Percentiles rank a stretch among this genome's conserved stretches.
phyloP scores from a whole-genome alignment of 2,329 filamentous ascomycete species.

The Trichothecium sympodiale region DNA sequence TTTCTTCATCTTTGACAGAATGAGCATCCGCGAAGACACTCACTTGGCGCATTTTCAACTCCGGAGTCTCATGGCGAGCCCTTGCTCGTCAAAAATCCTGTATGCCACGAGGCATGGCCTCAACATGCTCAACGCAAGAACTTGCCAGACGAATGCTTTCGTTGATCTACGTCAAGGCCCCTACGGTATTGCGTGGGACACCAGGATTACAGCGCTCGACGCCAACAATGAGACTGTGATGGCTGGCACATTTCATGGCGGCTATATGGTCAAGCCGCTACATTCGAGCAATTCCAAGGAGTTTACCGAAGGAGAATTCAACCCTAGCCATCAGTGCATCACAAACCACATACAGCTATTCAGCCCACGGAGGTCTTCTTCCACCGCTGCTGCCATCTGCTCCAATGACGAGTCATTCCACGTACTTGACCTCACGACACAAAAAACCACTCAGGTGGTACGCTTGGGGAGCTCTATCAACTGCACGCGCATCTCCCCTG shows the following conservation, averaged over 20 bases:
- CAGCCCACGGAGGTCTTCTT: constrained; percentile 35
- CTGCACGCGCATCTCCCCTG: constrained; percentile 61
- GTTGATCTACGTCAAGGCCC: constrained; percentile 30
- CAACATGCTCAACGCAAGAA: constrained; percentile 39
- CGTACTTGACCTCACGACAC: constrained; percentile 45
- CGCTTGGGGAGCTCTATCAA: constrained; percentile 32
- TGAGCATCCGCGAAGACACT: constrained; percentile 42
- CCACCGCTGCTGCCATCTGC: constrained; percentile 46
- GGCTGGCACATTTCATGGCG: constrained; percentile 46
- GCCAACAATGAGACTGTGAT: constrained; percentile 44
- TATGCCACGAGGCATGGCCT: constrained; percentile 42
- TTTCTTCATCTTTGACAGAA: constrained; percentile 48
- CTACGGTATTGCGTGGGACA: constrained; percentile 14
- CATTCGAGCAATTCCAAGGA: constrained; percentile 24
- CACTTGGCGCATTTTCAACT: constrained; percentile 55
- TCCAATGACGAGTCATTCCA: constrained; percentile 52
- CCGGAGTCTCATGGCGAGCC: constrained; percentile 48
- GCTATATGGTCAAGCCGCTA: constrained; percentile 39
- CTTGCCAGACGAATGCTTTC: constrained; percentile 30
- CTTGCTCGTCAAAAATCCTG: constrained; percentile 43
- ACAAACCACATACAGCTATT: constrained; percentile 55
- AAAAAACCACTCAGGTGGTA: constrained; percentile 31
- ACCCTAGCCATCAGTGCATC: constrained; percentile 39
- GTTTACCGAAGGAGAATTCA: constrained; percentile 35
- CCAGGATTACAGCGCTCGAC: constrained; percentile 38